Conservation (phyloP, 2,329 filamentous ascomycete genomes). For the Monilinia aucupariae region DNA sequence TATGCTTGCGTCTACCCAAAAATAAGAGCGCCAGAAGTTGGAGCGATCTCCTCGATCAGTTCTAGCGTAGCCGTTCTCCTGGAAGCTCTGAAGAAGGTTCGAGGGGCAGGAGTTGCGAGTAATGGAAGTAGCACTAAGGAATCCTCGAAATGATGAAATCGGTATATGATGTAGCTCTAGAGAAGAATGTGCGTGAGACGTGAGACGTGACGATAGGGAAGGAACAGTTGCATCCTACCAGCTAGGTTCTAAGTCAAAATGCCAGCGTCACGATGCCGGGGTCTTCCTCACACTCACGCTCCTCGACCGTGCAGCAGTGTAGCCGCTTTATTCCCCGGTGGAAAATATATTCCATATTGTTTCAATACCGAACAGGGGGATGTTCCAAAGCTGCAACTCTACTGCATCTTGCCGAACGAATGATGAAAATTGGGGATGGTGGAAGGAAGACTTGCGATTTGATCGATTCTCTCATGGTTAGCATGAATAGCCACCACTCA, state of each 20-base stretch:
- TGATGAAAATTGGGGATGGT: slow-evolving; percentile 7
- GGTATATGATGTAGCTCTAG: neutral
- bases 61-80: slow-evolving; percentile 6
- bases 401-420: slow-evolving; percentile 10
- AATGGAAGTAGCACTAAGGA: neutral
- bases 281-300: neutral
- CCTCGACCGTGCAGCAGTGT: slow-evolving; percentile 13
- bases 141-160: neutral
- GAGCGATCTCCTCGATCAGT: slow-evolving; percentile 8
- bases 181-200: neutral
- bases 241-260: slow-evolving; percentile 8
- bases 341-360: slow-evolving; percentile 15
- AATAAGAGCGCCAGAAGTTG: neutral
- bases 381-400: slow-evolving; percentile 15
- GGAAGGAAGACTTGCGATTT: slow-evolving; percentile 18
- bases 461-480: slow-evolving; percentile 2
- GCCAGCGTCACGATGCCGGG: slow-evolving; percentile 10
- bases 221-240: slow-evolving; percentile 13
- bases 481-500: neutral
- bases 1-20: slow-evolving; percentile 7
- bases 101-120: neutral
- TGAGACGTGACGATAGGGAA: neutral
- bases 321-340: slow-evolving; percentile 17
- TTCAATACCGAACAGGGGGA: slow-evolving; percentile 15
- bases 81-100: slow-evolving; percentile 6